phyloP scores from a whole-genome alignment of 1,284 basidiomycete species.

The Sporisorium graminicola region DNA sequence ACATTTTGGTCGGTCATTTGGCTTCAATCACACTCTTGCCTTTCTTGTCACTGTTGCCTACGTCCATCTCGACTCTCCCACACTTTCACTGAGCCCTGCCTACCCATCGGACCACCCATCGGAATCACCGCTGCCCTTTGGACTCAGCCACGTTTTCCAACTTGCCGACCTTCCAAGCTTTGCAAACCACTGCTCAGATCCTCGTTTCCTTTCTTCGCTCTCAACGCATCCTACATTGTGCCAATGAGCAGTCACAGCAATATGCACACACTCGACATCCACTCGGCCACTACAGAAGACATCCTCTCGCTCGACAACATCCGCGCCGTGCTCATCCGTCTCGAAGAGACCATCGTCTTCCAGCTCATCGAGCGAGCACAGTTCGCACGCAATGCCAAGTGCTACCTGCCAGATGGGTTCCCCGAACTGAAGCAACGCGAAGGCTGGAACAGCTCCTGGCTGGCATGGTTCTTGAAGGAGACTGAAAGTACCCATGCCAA shows the following conservation, averaged over 20 bases:
- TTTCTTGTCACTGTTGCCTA: too few species aligned
- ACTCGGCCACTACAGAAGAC: conserved; percentile 48
- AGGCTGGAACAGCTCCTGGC: conserved; percentile 86
- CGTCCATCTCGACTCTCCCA: too few species aligned
- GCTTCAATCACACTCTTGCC: too few species aligned
- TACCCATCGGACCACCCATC: too few species aligned
- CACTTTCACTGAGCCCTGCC: too few species aligned
- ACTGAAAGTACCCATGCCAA: conserved; percentile 87
- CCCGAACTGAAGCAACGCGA: conserved; percentile 76
- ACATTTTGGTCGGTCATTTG: too few species aligned
- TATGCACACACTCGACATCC: conserved; percentile 61
- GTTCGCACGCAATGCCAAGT: conserved; percentile 91
- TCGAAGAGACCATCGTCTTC: conserved; percentile 99
- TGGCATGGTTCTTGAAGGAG: conserved; percentile 97
- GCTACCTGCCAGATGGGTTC: conserved; percentile 86
- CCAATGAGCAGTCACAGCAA: conserved; percentile 49
- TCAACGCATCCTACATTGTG: background rate
- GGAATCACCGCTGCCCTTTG: too few species aligned
- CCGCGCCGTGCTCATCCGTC: conserved; percentile 84
- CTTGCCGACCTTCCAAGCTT: too few species aligned
- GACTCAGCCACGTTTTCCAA: too few species aligned
- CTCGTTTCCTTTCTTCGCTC: too few species aligned
- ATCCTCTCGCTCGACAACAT: conserved; percentile 86
- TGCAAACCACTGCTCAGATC: background rate
- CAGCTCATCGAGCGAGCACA: conserved; percentile 89